phyloP scores from a whole-genome alignment of 2,329 filamentous ascomycete genomes.

The Ophiostoma sp. region DNA sequence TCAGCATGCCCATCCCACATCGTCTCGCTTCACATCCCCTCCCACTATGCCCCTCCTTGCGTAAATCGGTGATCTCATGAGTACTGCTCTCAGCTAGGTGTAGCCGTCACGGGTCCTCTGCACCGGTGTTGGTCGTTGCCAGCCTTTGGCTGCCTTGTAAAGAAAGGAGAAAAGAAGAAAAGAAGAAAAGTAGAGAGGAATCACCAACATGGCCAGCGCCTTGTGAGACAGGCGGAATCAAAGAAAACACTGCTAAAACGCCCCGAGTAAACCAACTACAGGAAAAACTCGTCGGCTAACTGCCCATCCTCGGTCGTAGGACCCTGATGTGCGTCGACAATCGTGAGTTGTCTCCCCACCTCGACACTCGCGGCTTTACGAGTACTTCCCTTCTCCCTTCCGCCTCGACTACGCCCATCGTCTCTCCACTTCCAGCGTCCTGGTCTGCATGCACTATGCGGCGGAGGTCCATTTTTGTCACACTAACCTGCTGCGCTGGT shows the following conservation, averaged over 20 bases:
- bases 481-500: slow-evolving; percentile 16
- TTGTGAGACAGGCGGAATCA: neutral
- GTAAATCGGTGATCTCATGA: too few species aligned
- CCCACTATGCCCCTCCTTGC: neutral
- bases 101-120: too few species aligned
- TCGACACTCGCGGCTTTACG: neutral
- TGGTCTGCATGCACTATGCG: slow-evolving; percentile 19
- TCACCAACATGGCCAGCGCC: too few species aligned
- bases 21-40: neutral
- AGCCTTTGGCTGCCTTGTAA: too few species aligned
- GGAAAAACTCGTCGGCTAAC: slow-evolving; percentile 10
- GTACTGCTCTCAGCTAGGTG: too few species aligned
- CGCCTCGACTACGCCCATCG: neutral
- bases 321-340: slow-evolving; percentile 10
- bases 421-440: neutral
- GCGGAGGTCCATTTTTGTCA: slow-evolving; percentile 17
- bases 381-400: neutral
- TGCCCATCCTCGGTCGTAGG: slow-evolving; percentile 10
- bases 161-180: too few species aligned
- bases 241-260: neutral
- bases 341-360: slow-evolving; percentile 19
- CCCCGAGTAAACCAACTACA: neutral
- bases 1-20: neutral
- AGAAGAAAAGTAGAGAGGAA: too few species aligned
- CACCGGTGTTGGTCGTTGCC: too few species aligned